phyloP scores from a whole-genome alignment of 495 filamentous ascomycete species.

The Astrocystis sublimbata region DNA sequence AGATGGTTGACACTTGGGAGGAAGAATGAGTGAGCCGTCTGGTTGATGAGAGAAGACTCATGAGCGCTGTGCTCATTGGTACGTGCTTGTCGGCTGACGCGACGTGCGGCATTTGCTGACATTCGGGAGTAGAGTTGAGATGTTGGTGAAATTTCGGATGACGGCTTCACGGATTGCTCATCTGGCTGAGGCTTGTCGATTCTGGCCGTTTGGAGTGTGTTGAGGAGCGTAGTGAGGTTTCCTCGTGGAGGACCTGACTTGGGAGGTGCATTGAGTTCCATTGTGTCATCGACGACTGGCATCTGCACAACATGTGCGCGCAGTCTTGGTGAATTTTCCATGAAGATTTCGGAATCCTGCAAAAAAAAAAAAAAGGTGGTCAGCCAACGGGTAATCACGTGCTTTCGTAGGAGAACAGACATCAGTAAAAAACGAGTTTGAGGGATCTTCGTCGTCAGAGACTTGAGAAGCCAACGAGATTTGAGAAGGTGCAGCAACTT shows the following conservation, averaged over 20 bases:
- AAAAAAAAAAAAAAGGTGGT: neutral
- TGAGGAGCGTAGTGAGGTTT: constrained; percentile 31
- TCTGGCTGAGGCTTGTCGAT: constrained; percentile 23
- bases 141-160: constrained; percentile 26
- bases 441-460: too few species aligned
- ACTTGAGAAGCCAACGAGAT: too few species aligned
- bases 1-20: constrained; percentile 47
- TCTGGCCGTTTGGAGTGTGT: constrained; percentile 32
- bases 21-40: constrained; percentile 49
- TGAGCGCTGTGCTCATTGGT: neutral
- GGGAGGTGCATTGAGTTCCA: constrained; percentile 15
- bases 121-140: constrained; percentile 17
- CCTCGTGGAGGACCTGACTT: constrained; percentile 22
- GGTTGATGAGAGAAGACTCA: constrained; percentile 27
- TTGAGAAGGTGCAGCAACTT: too few species aligned
- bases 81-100: constrained; percentile 17
- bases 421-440: constrained; percentile 1
- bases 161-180: constrained; percentile 19
- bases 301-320: constrained; percentile 16
- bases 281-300: constrained; percentile 15
- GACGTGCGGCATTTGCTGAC: constrained; percentile 23
- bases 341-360: constrained; percentile 15
- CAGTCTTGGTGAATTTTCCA: constrained; percentile 23
- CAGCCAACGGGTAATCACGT: neutral
- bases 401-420: constrained; percentile 7